Conservation (phyloP, 1,284 basidiomycete genomes). For the Coniferiporia weirii region DNA sequence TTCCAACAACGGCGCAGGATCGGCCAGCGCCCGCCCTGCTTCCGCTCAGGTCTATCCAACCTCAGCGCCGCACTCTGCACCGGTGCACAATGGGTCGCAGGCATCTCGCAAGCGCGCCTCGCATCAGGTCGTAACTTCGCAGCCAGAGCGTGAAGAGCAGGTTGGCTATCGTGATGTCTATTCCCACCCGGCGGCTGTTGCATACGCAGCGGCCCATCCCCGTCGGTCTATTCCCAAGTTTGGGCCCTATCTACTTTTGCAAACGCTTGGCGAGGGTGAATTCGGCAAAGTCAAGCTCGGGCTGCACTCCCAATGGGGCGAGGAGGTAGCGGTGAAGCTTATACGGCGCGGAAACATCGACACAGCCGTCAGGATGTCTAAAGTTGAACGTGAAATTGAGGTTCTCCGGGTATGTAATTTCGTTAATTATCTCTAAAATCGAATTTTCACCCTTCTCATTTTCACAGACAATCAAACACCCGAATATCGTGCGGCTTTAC, state of each 20-base stretch:
- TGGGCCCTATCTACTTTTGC: conserved; percentile 90
- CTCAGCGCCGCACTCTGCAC: conserved; percentile 25
- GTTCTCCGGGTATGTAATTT: conserved; percentile 74
- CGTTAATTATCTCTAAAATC: not conserved
- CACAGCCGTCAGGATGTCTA: conserved; percentile 81
- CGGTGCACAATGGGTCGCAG: conserved; percentile 28
- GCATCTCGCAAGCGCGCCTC: conserved; percentile 41
- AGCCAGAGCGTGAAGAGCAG: conserved; percentile 37
- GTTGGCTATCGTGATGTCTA: conserved; percentile 66
- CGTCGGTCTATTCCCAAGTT: conserved; percentile 86
- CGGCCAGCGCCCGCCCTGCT: conserved; percentile 28
- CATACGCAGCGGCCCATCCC: conserved; percentile 82
- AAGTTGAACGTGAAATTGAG: conserved; percentile 97
- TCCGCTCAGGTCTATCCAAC: conserved; percentile 44
- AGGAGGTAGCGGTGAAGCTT: conserved; percentile 99
- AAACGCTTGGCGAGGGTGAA: conserved; percentile 96
- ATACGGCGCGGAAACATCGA: conserved; percentile 94
- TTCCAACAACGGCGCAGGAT: conserved; percentile 14
- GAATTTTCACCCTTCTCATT: not conserved
- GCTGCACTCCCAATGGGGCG: conserved; percentile 90
- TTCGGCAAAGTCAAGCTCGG: conserved; percentile 99
- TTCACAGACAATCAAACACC: conserved; percentile 86
- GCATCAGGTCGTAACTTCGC: conserved; percentile 45
- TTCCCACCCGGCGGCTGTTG: conserved; percentile 79
- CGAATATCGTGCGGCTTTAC: conserved; percentile 97